Percentiles rank a stretch among this genome's conserved stretches.
These are phyloP conservation scores for Dendrobium huoshanense DNA, from an alignment of 106 monocot species.

Conservation along the genomic window DNA sequence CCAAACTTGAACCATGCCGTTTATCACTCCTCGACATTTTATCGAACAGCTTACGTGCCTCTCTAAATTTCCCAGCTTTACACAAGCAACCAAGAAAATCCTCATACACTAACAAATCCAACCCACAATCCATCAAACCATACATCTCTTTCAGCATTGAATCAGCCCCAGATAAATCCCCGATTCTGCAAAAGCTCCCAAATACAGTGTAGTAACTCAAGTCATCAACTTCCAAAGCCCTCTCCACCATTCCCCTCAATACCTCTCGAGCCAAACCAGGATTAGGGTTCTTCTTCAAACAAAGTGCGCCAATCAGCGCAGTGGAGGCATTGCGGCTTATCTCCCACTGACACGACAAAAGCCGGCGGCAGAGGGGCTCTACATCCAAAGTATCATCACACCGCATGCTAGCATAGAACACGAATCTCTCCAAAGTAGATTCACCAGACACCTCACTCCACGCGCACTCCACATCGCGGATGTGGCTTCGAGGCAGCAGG, in stretches of 20 bases:
- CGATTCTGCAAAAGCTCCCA: slow-evolving; percentile 24
- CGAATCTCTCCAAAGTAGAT: not conserved
- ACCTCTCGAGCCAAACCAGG: slow-evolving; percentile 12
- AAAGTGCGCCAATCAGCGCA: slow-evolving; percentile 18
- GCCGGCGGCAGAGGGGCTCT: slow-evolving; percentile 18
- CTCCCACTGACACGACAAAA: slow-evolving; percentile 9
- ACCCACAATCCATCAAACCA: slow-evolving; percentile 9
- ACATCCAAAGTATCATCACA: slow-evolving; percentile 10
- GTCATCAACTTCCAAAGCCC: slow-evolving; percentile 22
- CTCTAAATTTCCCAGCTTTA: slow-evolving; percentile 24
- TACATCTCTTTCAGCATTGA: slow-evolving; percentile 13
- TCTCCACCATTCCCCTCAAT: slow-evolving; percentile 29
- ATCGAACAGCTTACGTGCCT: slow-evolving; percentile 38
- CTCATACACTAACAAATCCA: slow-evolving; percentile 20
- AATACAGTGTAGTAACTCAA: slow-evolving; percentile 26
- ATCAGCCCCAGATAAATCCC: slow-evolving; percentile 26
- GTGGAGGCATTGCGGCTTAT: slow-evolving; percentile 10
- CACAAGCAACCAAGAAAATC: slow-evolving; percentile 27
- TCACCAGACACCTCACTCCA: slow-evolving; percentile 12
- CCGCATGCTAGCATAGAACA: slow-evolving; percentile 8
- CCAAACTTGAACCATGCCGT: too few species aligned
- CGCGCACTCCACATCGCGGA: slow-evolving; percentile 18
- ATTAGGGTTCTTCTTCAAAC: slow-evolving; percentile 9
- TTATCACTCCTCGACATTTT: slow-evolving; percentile 14
- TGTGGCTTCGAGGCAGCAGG: slow-evolving; percentile 11